Evolutionary conservation across 768 basidiomycete species (phyloP).

Genomic region (Termitomyces sp.): DNA sequence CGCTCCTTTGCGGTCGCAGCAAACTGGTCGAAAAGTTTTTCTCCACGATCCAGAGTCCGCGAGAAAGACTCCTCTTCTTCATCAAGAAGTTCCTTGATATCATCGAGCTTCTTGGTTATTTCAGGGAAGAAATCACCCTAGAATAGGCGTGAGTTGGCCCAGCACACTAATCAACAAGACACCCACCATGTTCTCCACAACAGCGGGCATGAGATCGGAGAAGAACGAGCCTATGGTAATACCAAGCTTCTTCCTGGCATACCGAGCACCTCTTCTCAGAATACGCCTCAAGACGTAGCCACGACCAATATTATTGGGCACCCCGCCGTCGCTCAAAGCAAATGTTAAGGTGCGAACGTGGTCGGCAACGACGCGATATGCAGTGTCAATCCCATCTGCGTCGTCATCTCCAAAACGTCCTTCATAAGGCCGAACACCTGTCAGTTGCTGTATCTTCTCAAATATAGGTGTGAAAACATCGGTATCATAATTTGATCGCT

Average conservation of each 20-base stretch:
- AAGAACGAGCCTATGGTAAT: constrained; percentile 94
- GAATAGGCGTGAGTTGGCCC: background rate
- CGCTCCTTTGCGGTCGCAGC: constrained; percentile 59
- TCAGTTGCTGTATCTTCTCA: constrained; percentile 77
- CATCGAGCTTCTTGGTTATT: constrained; percentile 72
- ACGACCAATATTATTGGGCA: constrained; percentile 93
- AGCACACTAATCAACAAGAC: background rate
- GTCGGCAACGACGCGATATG: constrained; percentile 95
- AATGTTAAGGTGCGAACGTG: constrained; percentile 95
- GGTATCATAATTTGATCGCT: constrained; percentile 95
- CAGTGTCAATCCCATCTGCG: constrained; percentile 91
- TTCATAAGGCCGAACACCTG: constrained; percentile 79
- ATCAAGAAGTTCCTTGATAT: constrained; percentile 91
- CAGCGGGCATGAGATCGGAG: constrained; percentile 83
- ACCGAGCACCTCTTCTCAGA: constrained; percentile 88
- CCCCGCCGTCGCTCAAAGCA: constrained; percentile 93
- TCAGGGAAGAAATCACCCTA: constrained; percentile 91
- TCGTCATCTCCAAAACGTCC: constrained; percentile 97
- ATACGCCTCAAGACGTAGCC: constrained; percentile 97
- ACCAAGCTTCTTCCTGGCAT: constrained; percentile 90
- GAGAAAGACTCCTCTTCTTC: constrained; percentile 98
- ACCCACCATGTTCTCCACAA: constrained; percentile 83
- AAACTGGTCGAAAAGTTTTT: constrained; percentile 91
- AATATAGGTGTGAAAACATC: constrained; percentile 94
- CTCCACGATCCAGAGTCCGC: constrained; percentile 94